Base-by-base conservation (phyloP, 805 yeast genomes). In the Torulaspora indica region DNA sequence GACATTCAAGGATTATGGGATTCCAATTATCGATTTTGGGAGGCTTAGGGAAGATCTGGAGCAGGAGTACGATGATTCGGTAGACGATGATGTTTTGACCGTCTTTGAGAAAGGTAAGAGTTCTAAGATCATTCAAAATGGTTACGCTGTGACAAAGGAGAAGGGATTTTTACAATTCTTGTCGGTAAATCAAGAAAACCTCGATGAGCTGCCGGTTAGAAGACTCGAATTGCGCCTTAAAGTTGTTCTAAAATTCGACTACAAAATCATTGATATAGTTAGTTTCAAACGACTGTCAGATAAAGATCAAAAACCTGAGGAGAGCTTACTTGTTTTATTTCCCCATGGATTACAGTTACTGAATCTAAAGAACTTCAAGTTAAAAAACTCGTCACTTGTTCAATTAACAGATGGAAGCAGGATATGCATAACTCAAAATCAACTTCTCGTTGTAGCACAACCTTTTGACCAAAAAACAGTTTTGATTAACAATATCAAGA, bases 91-190 rank as follows among this genome's bases (percentile, higher is more conserved):
- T 35, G 48, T 57, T 1, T 47, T 65, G n/a, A 58, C 64, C 2
- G 66, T 63, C 4, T 59, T 56, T 46, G 63, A 62, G 13, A 54
- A 52, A 18, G 53, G 49, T 12, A 63, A 58, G 18, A 46, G 56
- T 29, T 57, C 60, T 3, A 60, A 46, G 41, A 48, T 65, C 8
- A 63, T 65, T 25, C 69, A 65, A 43, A 63, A 64, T 52, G 69
- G 69, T 1, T 62, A 55, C 32, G 50, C 56, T 6, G 54, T 56
- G 6, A 54, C 58, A 12, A 63, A 57, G 34, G 68, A 63, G 25
- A 57, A 53, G 28, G 56, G 64, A 4, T 54, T 62, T 31, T 46
- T 65, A 14, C 60, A 59, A 32, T 48, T 58, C 38, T 37, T 60
- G 22, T 43, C 48, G 14, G 38, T 47, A 15, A 45, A 52, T 15